phyloP scores from a whole-genome alignment of 345 rosid species.

The Eucalyptus cloeziana region DNA sequence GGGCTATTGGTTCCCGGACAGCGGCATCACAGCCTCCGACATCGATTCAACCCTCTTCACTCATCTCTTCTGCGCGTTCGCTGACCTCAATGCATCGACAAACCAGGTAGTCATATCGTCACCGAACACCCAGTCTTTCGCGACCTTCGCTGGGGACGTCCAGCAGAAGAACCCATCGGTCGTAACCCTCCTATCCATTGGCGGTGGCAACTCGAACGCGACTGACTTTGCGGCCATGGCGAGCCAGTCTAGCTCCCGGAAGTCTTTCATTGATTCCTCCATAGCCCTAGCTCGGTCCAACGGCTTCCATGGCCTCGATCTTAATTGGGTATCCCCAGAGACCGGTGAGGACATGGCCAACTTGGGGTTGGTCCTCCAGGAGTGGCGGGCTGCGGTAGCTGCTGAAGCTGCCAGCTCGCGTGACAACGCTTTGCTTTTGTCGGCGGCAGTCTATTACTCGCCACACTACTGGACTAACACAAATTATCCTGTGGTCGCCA shows the following conservation, averaged over 20 bases:
- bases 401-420: slow-evolving; percentile 25
- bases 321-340: slow-evolving; percentile 43
- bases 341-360: slow-evolving; percentile 20
- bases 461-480: neutral
- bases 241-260: slow-evolving; percentile 19
- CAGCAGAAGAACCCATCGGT: slow-evolving; percentile 33
- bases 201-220: slow-evolving; percentile 3
- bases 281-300: slow-evolving; percentile 27
- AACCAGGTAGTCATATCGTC: neutral
- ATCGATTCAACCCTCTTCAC: neutral
- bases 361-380: slow-evolving; percentile 16
- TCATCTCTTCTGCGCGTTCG: neutral
- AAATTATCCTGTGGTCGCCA: slow-evolving; percentile 20
- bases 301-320: slow-evolving; percentile 52
- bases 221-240: slow-evolving; percentile 32
- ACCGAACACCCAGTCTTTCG: slow-evolving; percentile 25
- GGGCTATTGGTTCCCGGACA: neutral
- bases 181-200: slow-evolving; percentile 43
- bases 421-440: slow-evolving; percentile 15
- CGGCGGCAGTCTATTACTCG: slow-evolving; percentile 33
- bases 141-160: slow-evolving; percentile 38
- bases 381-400: slow-evolving; percentile 36
- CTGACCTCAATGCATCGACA: neutral
- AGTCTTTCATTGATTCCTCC: slow-evolving; percentile 47
- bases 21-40: neutral